These are phyloP conservation scores for Xerocomellus dryophilus DNA, from an alignment of 768 basidiomycete genomes.

Conservation along the genomic window DNA sequence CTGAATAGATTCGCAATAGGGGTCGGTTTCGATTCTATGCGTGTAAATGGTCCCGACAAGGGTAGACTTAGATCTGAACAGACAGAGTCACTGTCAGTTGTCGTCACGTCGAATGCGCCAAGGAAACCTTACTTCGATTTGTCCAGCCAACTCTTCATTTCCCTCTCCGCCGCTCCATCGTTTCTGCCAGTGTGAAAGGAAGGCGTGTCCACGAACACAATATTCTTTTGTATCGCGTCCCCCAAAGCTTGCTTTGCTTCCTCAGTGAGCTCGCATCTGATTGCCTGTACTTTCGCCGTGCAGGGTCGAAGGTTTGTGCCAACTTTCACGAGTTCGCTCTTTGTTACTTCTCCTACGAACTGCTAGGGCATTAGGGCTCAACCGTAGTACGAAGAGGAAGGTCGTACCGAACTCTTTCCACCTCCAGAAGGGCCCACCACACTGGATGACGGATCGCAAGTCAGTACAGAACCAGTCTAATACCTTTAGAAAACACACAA, in stretches of 20 bases:
- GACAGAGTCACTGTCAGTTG: not conserved
- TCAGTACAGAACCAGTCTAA: not conserved
- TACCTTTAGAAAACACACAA: conserved; percentile 11
- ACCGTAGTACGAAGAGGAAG: not conserved
- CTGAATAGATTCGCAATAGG: not conserved
- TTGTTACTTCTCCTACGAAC: conserved; percentile 12
- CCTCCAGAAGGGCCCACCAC: conserved; percentile 18
- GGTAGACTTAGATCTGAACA: conserved; percentile 8
- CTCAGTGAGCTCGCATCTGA: conserved; percentile 7
- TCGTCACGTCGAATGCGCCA: not conserved
- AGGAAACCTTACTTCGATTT: not conserved
- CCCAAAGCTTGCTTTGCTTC: not conserved
- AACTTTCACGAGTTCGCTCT: not conserved
- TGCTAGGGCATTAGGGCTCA: not conserved
- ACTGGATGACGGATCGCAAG: conserved; percentile 1
- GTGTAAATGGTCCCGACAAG: conserved; percentile 15
- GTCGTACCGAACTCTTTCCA: conserved; percentile 21
- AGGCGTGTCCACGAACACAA: conserved; percentile 26
- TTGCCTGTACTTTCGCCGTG: conserved; percentile 4
- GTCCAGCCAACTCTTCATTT: conserved; percentile 6
- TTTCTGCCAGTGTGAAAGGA: conserved; percentile 8
- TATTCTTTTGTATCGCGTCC: not conserved
- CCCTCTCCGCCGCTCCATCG: not conserved
- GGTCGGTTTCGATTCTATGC: conserved; percentile 10
- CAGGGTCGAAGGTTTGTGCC: not conserved